phyloP scores from a whole-genome alignment of 1,139 yeast species.

The Zygosaccharomyces sapae region DNA sequence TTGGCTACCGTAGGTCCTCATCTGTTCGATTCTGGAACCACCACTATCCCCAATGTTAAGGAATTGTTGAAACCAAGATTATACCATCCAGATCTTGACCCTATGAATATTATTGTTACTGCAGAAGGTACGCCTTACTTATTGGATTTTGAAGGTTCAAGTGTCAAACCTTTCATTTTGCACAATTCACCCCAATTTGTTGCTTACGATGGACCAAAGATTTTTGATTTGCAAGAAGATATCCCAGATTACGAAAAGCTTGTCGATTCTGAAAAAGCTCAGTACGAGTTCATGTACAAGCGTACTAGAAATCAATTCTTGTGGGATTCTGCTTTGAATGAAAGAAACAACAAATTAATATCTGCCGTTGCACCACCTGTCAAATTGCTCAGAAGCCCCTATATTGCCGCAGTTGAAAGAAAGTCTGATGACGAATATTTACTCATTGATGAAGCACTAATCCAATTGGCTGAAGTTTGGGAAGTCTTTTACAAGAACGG shows the following conservation, averaged over 20 bases:
- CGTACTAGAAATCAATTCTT: conserved; percentile 87
- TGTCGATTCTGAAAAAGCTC: conserved; percentile 69
- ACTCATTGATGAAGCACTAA: conserved; percentile 60
- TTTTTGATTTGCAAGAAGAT: conserved; percentile 70
- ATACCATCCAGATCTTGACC: conserved; percentile 80
- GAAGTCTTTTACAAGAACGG: conserved; percentile 61
- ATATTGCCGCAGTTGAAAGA: conserved; percentile 59
- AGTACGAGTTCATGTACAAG: conserved; percentile 78
- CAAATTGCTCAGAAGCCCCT: conserved; percentile 63
- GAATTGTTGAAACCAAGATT: conserved; percentile 71
- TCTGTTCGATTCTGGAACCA: conserved; percentile 50
- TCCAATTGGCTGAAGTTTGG: conserved; percentile 76
- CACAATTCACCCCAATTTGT: conserved; percentile 78
- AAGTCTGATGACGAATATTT: conserved; percentile 61
- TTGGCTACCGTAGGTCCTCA: conserved; percentile 51
- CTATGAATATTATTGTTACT: conserved; percentile 68
- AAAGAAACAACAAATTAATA: conserved; percentile 57
- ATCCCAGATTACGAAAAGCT: conserved; percentile 64
- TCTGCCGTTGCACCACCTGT: conserved; percentile 77
- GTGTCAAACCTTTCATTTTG: conserved; percentile 76
- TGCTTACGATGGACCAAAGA: conserved; percentile 81
- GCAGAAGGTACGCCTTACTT: conserved; percentile 45
- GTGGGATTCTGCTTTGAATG: conserved; percentile 77
- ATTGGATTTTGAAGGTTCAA: conserved; percentile 76
- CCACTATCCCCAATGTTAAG: conserved; percentile 52